Conservation (phyloP, 352 stramenopile species). For the Pythium phragmitis region DNA sequence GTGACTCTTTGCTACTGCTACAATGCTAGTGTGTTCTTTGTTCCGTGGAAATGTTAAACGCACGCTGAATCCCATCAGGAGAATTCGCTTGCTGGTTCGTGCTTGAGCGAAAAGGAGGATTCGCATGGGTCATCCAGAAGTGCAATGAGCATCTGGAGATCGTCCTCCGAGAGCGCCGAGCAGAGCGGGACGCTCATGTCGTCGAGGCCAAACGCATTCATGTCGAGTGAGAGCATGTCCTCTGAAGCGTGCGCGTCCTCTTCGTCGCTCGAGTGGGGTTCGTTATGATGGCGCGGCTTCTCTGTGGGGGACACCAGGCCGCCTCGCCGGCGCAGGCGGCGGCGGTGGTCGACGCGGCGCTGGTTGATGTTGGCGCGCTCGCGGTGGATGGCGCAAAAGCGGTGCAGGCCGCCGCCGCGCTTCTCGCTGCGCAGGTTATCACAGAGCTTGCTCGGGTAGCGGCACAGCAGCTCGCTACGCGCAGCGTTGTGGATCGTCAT, state of each 20-base stretch:
- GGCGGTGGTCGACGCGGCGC: conserved; percentile 28
- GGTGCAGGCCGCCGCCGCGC: conserved; percentile 29
- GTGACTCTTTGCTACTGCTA: not conserved
- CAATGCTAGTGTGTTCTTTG: not conserved
- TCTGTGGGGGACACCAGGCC: conserved; percentile 10
- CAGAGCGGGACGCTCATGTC: conserved; percentile 12
- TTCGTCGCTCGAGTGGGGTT: conserved; percentile 14
- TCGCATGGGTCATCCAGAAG: conserved; percentile 12
- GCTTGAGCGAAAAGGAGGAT: conserved; percentile 4
- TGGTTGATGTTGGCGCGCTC: conserved; percentile 34
- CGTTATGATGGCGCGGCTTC: conserved; percentile 4
- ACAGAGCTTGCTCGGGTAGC: conserved; percentile 35
- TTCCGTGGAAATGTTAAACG: no score
- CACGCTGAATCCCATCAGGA: not conserved
- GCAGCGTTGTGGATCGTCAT: conserved; percentile 20
- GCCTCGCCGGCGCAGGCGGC: conserved; percentile 19
- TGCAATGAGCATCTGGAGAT: conserved; percentile 21
- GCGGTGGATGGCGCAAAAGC: conserved; percentile 31
- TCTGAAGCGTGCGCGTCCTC: conserved; percentile 9
- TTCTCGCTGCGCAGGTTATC: conserved; percentile 31
- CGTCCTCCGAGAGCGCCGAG: conserved; percentile 15
- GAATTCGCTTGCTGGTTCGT: conserved; percentile 9
- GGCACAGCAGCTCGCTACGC: conserved; percentile 24
- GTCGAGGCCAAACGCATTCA: conserved; percentile 10
- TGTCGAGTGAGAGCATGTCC: conserved; percentile 22